Evolutionary conservation across 2,329 filamentous ascomycete species (phyloP), one percentile per base, ranked within the genome.

Genomic region (Ambrosiella cleistominuta): DNA sequence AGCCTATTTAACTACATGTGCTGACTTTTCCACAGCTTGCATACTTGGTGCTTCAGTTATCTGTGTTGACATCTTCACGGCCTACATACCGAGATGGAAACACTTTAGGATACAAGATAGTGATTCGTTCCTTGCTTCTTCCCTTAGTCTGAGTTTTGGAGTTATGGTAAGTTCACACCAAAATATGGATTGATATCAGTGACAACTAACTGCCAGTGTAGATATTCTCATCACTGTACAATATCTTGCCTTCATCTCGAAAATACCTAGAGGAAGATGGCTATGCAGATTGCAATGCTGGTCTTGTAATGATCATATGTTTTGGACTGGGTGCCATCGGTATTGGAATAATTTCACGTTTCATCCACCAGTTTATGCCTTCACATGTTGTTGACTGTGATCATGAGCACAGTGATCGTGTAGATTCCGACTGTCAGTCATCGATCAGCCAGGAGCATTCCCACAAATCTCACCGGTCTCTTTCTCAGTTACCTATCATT

Each of bases 201-300:
- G 12, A 8, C 39, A 3, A 42, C 19, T 55, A 55, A 55, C 53
- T 13, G 8, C 7, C 9, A 19, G 4, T 52, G n/a, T 65, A 95
- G 89, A 78, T 95, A 45, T 96, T 95, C 70, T 95, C 90, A 40
- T 83, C 91, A 1, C 72, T 97, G 37, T 95, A 90, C 69, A 93
- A 83, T 69, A 96, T 97, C 86, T 77, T 97, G 7, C 91, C 91
- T 8, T 88, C 87, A 17, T 83, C 91, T 1, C 89, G 85, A 66
- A 75, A 75, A 44, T 95, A 95, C 66, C 76, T 98, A 2, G 74
- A 77, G 60, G 75, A 81, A 57, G 85, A 82, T 56, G 83, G 82
- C 13, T 82, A 83, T 69, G 75, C 79, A 7, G 74, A 86, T 2
- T 79, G 82, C 61, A 67, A 71, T 1, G 87, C 90, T 5, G 83